Evolutionary conservation across 2,329 filamentous ascomycete genomes (phyloP).

Genomic region (Cordyceps pruinosa): DNA sequence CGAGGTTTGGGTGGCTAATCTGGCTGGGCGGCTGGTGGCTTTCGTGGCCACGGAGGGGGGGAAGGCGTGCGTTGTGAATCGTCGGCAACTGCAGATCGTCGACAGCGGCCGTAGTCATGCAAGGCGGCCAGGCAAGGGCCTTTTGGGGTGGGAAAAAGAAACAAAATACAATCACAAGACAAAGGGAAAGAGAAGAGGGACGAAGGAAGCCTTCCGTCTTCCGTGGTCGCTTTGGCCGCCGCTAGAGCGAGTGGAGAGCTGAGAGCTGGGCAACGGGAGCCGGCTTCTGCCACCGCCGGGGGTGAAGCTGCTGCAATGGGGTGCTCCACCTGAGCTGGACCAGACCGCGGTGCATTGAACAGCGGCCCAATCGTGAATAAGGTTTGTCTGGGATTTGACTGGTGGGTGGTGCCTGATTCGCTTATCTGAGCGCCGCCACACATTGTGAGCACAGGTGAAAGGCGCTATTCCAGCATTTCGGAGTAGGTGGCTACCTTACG

Average conservation of each 20-base stretch:
- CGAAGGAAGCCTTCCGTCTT: not conserved
- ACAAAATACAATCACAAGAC: not conserved
- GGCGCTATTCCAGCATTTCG: too few relatives aligned
- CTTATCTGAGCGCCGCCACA: too few relatives aligned
- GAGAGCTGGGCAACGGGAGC: not conserved
- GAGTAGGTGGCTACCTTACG: too few relatives aligned
- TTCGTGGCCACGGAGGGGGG: not conserved
- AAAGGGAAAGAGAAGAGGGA: not conserved
- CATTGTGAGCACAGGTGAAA: too few relatives aligned
- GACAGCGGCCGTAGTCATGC: not conserved
- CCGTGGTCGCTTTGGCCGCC: slow-evolving; percentile 2
- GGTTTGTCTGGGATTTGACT: not conserved
- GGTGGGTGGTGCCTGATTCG: too few relatives aligned
- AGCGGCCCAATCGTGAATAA: not conserved
- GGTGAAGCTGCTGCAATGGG: not conserved
- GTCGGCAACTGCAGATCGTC: not conserved
- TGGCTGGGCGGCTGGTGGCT: not conserved
- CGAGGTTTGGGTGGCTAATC: not conserved
- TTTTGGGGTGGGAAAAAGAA: not conserved
- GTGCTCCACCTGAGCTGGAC: slow-evolving; percentile 2
- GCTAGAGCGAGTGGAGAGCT: slow-evolving; percentile 7
- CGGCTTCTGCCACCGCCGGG: not conserved
- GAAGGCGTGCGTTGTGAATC: not conserved
- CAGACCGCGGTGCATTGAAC: not conserved
- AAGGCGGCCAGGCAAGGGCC: slow-evolving; percentile 2